phyloP scores from a whole-genome alignment of 495 filamentous ascomycete genomes.

The Talaromyces borbonicus region DNA sequence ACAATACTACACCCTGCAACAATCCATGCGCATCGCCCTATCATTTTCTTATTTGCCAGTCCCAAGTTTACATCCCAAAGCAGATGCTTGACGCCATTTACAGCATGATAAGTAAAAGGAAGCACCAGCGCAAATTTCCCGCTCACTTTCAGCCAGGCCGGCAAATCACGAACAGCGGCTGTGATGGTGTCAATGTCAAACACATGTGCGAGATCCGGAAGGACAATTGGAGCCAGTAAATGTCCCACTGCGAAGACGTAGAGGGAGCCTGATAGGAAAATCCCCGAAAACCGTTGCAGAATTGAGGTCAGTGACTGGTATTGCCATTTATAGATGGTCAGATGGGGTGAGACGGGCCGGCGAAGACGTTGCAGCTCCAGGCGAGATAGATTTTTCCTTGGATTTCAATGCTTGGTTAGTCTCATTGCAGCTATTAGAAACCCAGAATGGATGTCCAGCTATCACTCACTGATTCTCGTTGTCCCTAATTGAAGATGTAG shows the following conservation, averaged over 20 bases:
- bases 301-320: slow-evolving; percentile 60
- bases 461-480: too few species aligned
- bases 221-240: slow-evolving; percentile 52
- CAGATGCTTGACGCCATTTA: slow-evolving; percentile 69
- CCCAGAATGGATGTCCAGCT: too few species aligned
- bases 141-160: slow-evolving; percentile 45
- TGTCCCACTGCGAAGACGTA: slow-evolving; percentile 65
- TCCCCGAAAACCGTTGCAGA: slow-evolving; percentile 62
- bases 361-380: slow-evolving; percentile 61
- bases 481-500: too few species aligned
- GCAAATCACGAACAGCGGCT: slow-evolving; percentile 54
- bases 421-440: too few species aligned
- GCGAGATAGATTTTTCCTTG: slow-evolving; percentile 33
- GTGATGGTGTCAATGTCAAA: slow-evolving; percentile 44
- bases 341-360: slow-evolving; percentile 70
- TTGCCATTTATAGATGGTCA: slow-evolving; percentile 65
- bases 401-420: too few species aligned
- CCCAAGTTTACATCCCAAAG: not conserved
- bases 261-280: slow-evolving; percentile 47
- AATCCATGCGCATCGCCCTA: not conserved
- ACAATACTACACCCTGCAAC: slow-evolving; percentile 5
- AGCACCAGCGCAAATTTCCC: slow-evolving; percentile 54
- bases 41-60: not conserved
- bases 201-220: slow-evolving; percentile 58
- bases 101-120: slow-evolving; percentile 66